These are phyloP conservation scores for Diaporthe australafricana DNA, from an alignment of 2,329 filamentous ascomycete species.

Conservation along the genomic window DNA sequence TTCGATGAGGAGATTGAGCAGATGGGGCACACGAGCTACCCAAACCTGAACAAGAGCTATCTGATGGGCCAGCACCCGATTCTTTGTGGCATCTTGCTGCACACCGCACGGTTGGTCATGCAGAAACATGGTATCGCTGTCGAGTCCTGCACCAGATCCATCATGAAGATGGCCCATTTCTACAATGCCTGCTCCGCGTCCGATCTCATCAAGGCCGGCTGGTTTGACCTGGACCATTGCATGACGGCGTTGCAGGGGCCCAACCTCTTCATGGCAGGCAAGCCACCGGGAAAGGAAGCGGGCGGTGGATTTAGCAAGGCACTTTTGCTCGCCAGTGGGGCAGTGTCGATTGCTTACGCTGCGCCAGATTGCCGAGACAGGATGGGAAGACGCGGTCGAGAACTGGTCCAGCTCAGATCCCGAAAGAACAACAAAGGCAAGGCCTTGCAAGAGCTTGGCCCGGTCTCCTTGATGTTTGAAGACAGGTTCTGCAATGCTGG, in stretches of 20 bases:
- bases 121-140: constrained; percentile 6
- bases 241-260: background rate
- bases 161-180: constrained; percentile 26
- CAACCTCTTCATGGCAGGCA: constrained; percentile 23
- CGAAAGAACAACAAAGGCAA: constrained; percentile 9
- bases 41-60: constrained; percentile 11
- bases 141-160: constrained; percentile 2
- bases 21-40: constrained; percentile 5
- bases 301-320: background rate
- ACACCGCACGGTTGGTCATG: constrained; percentile 12
- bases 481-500: constrained; percentile 18
- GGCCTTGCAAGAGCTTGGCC: constrained; percentile 12
- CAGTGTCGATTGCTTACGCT: constrained; percentile 13
- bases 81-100: constrained; percentile 14
- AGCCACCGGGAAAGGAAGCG: background rate
- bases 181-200: background rate
- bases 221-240: constrained; percentile 21
- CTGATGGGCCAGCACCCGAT: constrained; percentile 12
- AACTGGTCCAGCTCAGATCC: background rate
- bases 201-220: background rate
- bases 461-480: constrained; percentile 25
- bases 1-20: constrained; percentile 16
- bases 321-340: background rate
- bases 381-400: background rate
- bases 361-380: constrained; percentile 22